phyloP scores from a whole-genome alignment of 768 basidiomycete genomes.

The Neoboletus brunneissimus region DNA sequence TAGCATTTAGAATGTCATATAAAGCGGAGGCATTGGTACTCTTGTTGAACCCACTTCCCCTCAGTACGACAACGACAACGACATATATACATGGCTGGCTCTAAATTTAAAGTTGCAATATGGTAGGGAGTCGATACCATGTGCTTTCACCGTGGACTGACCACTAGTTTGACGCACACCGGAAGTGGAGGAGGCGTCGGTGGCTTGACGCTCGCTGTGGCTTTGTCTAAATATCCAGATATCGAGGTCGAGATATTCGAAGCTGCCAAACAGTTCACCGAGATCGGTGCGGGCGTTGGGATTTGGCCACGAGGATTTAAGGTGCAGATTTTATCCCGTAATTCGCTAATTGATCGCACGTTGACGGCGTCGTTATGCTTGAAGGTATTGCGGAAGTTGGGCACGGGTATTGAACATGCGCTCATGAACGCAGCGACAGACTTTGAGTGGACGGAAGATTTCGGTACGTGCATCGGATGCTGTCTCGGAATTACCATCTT shows the following conservation, averaged over 20 bases:
- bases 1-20: neutral
- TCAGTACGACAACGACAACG: neutral
- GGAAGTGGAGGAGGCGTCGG: constrained; percentile 43
- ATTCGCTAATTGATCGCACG: neutral
- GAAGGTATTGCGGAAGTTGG: constrained; percentile 25
- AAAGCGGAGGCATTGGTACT: neutral
- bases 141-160: neutral
- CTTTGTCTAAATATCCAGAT: constrained; percentile 42
- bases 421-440: constrained; percentile 19
- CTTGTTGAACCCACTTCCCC: neutral
- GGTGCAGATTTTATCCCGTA: constrained; percentile 12
- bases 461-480: constrained; percentile 12
- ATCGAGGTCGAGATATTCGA: constrained; percentile 60
- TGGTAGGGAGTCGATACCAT: constrained; percentile 15
- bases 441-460: constrained; percentile 20
- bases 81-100: constrained; percentile 7
- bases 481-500: neutral
- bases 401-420: constrained; percentile 16
- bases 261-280: constrained; percentile 45
- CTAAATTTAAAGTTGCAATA: constrained; percentile 30
- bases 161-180: neutral
- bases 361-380: neutral
- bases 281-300: constrained; percentile 63
- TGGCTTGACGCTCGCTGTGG: constrained; percentile 38
- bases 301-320: constrained; percentile 37